Percentiles rank a stretch among this genome's conserved stretches.
phyloP scores from a whole-genome alignment of 1,139 yeast genomes.

The Wickerhamiella infanticola region DNA sequence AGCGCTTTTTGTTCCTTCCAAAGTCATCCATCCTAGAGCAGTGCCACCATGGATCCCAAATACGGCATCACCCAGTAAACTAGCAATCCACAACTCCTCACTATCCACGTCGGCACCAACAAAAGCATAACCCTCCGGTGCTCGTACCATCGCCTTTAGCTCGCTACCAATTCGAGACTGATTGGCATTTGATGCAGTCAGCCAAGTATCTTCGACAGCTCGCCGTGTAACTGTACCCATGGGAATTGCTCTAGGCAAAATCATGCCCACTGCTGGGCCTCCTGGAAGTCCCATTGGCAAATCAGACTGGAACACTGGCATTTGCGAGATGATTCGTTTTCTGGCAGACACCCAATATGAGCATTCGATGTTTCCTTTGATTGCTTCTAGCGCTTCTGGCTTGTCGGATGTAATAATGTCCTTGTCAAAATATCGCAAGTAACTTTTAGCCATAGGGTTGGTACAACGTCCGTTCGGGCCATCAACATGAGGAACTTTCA shows the following conservation, averaged over 20 bases:
- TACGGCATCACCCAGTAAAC: slow-evolving; percentile 81
- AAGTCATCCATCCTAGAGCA: slow-evolving; percentile 97
- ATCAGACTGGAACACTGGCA: slow-evolving; percentile 42
- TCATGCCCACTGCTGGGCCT: slow-evolving; percentile 37
- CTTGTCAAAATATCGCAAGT: slow-evolving; percentile 54
- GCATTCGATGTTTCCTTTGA: slow-evolving; percentile 59
- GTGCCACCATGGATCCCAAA: slow-evolving; percentile 89
- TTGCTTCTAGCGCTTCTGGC: slow-evolving; percentile 60
- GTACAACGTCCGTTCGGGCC: slow-evolving; percentile 68
- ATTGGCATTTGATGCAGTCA: slow-evolving; percentile 93
- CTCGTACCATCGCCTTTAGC: slow-evolving; percentile 67
- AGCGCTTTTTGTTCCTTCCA: slow-evolving; percentile 83
- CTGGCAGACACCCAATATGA: slow-evolving; percentile 92
- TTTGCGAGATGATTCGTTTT: slow-evolving; percentile 67
- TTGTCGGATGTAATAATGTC: slow-evolving; percentile 59
- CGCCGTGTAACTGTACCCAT: slow-evolving; percentile 97
- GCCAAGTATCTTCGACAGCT: slow-evolving; percentile 96
- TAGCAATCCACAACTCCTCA: slow-evolving; percentile 96
- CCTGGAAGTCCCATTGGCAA: slow-evolving; percentile 6
- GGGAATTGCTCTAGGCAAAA: slow-evolving; percentile 66
- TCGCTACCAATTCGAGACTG: slow-evolving; percentile 80
- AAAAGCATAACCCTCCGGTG: slow-evolving; percentile 80
- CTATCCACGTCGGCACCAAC: slow-evolving; percentile 98
- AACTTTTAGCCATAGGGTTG: slow-evolving; percentile 65
- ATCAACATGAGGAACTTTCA: slow-evolving; percentile 84